Percentiles rank a stretch among this genome's conserved stretches.
Conservation (phyloP, 352 stramenopile genomes). For the Phytophthora fragariae region DNA sequence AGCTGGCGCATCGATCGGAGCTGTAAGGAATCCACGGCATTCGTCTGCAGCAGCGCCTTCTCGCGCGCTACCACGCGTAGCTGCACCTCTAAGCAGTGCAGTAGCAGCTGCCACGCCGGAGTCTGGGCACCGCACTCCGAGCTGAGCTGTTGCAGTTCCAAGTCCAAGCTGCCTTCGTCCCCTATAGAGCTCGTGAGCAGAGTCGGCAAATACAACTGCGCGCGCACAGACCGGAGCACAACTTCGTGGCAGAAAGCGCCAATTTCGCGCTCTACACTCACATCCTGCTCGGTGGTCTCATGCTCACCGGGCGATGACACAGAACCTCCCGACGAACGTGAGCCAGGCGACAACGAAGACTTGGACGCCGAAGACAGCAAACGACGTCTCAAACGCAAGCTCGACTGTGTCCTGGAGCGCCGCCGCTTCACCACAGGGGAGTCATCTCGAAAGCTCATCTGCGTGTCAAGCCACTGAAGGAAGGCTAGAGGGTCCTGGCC, state of each 20-base stretch:
- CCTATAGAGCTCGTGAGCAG: conserved; percentile 49
- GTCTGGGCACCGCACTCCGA: conserved; percentile 51
- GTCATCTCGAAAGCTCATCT: conserved; percentile 64
- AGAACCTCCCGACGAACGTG: conserved; percentile 28
- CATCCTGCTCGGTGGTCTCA: conserved; percentile 34
- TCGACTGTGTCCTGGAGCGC: conserved; percentile 50
- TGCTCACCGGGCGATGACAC: conserved; percentile 17
- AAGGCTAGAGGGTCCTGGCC: conserved; percentile 50
- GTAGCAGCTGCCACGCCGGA: conserved; percentile 62
- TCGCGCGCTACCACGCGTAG: conserved; percentile 58
- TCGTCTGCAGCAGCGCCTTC: conserved; percentile 42
- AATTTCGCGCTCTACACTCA: conserved; percentile 50
- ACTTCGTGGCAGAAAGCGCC: conserved; percentile 68
- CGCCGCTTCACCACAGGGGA: conserved; percentile 47
- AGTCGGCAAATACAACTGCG: conserved; percentile 58
- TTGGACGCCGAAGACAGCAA: conserved; percentile 45
- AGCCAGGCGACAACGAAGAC: conserved; percentile 37
- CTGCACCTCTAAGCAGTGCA: conserved; percentile 69
- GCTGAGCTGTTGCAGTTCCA: conserved; percentile 60
- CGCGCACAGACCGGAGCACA: conserved; percentile 53
- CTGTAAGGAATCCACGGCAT: conserved; percentile 52
- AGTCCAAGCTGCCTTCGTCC: conserved; percentile 58
- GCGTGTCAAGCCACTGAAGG: conserved; percentile 56
- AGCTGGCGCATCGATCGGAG: conserved; percentile 70
- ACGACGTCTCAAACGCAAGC: conserved; percentile 40